phyloP scores from a whole-genome alignment of 495 filamentous ascomycete genomes.

The Entonaema liquescens region DNA sequence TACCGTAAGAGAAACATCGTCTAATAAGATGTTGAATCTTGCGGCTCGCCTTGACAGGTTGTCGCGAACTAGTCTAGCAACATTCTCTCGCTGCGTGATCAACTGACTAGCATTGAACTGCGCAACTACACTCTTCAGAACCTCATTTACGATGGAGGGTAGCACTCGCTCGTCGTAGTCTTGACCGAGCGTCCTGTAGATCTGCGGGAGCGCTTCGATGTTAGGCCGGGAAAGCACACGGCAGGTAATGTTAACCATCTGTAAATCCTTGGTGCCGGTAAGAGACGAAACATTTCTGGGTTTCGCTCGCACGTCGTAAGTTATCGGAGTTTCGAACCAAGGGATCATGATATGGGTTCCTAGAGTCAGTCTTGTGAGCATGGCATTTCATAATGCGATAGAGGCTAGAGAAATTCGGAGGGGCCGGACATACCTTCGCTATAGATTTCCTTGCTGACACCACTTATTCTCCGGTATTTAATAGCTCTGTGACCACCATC shows the following conservation, averaged over 20 bases:
- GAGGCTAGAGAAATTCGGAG: background rate
- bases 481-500: slow-evolving; percentile 99
- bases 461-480: slow-evolving; percentile 93
- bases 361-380: slow-evolving; percentile 47
- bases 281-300: slow-evolving; percentile 96
- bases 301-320: slow-evolving; percentile 97
- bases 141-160: slow-evolving; percentile 98
- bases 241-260: slow-evolving; percentile 99
- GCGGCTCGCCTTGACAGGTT: slow-evolving; percentile 90
- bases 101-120: slow-evolving; percentile 99
- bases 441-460: slow-evolving; percentile 97
- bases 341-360: slow-evolving; percentile 93
- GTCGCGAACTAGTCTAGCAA: slow-evolving; percentile 88
- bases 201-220: slow-evolving; percentile 88
- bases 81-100: slow-evolving; percentile 98
- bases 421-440: slow-evolving; percentile 74
- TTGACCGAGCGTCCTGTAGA: slow-evolving; percentile 92
- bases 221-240: slow-evolving; percentile 95
- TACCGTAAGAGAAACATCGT: slow-evolving; percentile 98
- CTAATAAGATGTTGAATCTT: slow-evolving; percentile 94
- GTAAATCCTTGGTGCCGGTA: slow-evolving; percentile 97
- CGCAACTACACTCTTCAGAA: slow-evolving; percentile 97
- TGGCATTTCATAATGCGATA: slow-evolving; percentile 1
- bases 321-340: slow-evolving; percentile 96
- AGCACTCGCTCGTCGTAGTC: slow-evolving; percentile 98